Evolutionary conservation across 2,329 filamentous ascomycete genomes (phyloP), one percentile per base, ranked within the genome.

Genomic region (Penicillium sp.): DNA sequence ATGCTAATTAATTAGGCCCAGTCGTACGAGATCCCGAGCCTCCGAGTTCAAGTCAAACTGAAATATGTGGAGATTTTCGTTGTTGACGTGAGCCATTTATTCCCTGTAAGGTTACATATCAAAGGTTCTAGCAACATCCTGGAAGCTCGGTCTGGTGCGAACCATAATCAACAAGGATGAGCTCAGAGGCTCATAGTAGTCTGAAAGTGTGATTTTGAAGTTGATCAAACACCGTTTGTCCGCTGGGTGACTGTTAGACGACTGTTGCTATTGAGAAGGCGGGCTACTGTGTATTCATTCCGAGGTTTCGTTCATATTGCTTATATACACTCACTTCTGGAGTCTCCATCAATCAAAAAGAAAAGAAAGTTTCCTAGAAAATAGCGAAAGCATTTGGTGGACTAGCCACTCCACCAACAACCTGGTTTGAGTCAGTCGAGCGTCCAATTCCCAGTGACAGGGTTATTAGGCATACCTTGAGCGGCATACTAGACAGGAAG

Each of bases 401-500:
- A 20, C 63, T 65, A 23, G 63, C 63, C 1, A 65, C 61, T 43
- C 63, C 63, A 12, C 63, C 63, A 40, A 63, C 45, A 15, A 65
- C 63, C 63, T 65, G 25, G 15, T 33, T 43, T 7, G 14, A 11
- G 35, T 49, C n/a, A 50, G 37, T 22, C 37, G 12, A 40, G 8
- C 6, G 25, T 8, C 7, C 12, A 14, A 45, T 55, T 20, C 14
- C 3, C 18, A n/a, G 23, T 9, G 3, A 40, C 14, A 14, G 31
- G 11, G 11, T n/a, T 5, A 20, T 18, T 20, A 31, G 22, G 15
- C 60, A 27, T 47, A 70, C 66, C 55, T 73, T 72, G 22, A 69
- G 56, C 0, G 70, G 70, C 51, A 66, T 62, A 53, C 70, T 73
- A 0, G 68, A 69, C 44, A 73, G 55, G 55, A 72, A 72, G 49